Evolutionary conservation across 495 filamentous ascomycete genomes (phyloP).

Genomic region (Pseudoneurospora amorphoporcata): DNA sequence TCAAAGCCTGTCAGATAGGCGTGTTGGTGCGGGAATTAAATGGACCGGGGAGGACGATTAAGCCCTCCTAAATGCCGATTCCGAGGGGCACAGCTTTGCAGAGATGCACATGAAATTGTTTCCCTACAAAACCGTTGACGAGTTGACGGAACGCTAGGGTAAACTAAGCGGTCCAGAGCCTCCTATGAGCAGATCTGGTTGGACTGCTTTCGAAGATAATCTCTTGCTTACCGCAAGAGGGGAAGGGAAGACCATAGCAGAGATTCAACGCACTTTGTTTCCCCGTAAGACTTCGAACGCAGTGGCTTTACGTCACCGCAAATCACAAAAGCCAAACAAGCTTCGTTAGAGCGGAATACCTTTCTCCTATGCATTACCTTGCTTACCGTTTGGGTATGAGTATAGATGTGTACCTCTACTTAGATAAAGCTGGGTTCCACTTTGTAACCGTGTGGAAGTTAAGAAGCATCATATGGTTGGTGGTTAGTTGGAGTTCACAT

Average conservation of each 20-base stretch:
- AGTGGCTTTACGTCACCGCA: not conserved
- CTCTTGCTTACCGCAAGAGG: not conserved
- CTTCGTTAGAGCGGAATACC: not conserved
- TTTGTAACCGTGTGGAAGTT: not conserved
- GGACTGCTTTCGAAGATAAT: not conserved
- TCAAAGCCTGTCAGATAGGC: not conserved
- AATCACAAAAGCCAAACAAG: not conserved
- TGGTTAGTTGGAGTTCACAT: not conserved
- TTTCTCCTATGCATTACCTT: not conserved
- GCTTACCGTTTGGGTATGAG: not conserved
- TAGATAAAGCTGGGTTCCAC: not conserved
- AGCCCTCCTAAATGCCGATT: not conserved
- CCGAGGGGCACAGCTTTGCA: not conserved
- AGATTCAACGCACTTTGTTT: not conserved
- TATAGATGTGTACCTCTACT: not conserved
- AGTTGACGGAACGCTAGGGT: not conserved
- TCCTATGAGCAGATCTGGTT: not conserved
- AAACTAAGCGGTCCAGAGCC: not conserved
- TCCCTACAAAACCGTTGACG: not conserved
- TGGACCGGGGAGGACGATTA: not conserved
- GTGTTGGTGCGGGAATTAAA: not conserved
- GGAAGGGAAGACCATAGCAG: not conserved
- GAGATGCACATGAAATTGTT: not conserved
- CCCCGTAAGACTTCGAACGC: not conserved
- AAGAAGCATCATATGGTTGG: not conserved